Percentiles rank a stretch among this genome's conserved stretches.
Evolutionary conservation across 2,329 filamentous ascomycete genomes (phyloP).

Genomic region (Elsinoe australis): DNA sequence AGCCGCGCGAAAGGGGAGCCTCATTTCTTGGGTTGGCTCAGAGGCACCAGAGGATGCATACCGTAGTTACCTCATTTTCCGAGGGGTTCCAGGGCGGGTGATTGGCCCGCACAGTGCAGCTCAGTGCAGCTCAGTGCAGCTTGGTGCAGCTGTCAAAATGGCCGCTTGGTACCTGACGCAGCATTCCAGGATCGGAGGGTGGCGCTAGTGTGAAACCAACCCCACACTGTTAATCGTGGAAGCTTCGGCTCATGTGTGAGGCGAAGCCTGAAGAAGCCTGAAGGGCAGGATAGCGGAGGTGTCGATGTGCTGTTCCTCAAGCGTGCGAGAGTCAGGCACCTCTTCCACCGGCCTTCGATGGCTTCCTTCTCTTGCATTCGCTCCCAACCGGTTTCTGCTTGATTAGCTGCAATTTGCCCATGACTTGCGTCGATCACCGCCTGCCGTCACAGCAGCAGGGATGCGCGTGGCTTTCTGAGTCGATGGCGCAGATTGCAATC

Average conservation of each 20-base stretch:
- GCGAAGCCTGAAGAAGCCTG: no score
- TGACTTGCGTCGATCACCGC: not conserved
- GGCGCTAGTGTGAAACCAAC: slow-evolving; percentile 14
- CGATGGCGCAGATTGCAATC: not conserved
- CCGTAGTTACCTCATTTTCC: no score
- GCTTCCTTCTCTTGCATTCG: not conserved
- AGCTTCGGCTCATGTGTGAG: not conserved
- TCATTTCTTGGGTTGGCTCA: not conserved
- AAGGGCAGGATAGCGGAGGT: no score
- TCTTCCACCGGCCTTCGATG: slow-evolving; percentile 9
- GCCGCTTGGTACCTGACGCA: slow-evolving; percentile 12
- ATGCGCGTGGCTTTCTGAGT: not conserved
- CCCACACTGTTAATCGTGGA: slow-evolving; percentile 4
- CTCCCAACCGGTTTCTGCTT: slow-evolving; percentile 5
- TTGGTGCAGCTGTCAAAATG: not conserved
- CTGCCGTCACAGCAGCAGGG: not conserved
- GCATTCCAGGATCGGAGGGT: slow-evolving; percentile 8
- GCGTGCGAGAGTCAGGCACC: not conserved
- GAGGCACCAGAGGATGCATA: no score
- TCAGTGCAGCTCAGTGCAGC: no score
- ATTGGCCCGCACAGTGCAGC: not conserved
- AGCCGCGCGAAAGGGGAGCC: not conserved
- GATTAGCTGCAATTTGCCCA: not conserved
- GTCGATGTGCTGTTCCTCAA: no score
- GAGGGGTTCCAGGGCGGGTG: not conserved